Percentiles rank a stretch among this genome's conserved stretches.
Conservation (phyloP, 257 asterid species). For the Solanum boliviense region DNA sequence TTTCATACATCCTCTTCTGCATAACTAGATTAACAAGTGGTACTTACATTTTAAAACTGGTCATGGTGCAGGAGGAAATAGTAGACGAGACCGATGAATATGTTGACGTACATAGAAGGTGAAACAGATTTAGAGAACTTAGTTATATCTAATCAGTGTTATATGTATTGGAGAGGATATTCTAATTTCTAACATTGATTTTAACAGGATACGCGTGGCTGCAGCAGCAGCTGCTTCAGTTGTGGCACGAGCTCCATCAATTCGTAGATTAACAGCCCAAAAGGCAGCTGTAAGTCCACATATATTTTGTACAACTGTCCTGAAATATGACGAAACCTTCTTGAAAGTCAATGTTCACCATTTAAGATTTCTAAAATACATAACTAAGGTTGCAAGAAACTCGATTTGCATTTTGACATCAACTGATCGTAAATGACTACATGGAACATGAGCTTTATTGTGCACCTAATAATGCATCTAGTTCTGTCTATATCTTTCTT, state of each 20-base stretch:
- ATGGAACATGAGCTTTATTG: not conserved
- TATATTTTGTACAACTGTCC: not conserved
- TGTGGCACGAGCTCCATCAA: slow-evolving; percentile 75
- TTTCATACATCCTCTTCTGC: not conserved
- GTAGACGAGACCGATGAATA: slow-evolving; percentile 91
- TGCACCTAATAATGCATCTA: not conserved
- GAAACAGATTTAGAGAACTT: not conserved
- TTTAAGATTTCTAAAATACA: not conserved
- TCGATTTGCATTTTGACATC: not conserved
- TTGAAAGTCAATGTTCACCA: not conserved
- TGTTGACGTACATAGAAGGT: slow-evolving; percentile 91
- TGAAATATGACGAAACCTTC: not conserved
- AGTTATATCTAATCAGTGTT: not conserved
- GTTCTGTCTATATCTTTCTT: not conserved
- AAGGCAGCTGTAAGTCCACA: slow-evolving; percentile 57
- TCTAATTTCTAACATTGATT: not conserved
- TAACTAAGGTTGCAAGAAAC: not conserved
- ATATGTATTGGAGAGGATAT: not conserved
- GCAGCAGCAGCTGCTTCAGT: slow-evolving; percentile 95
- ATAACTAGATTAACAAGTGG: not conserved
- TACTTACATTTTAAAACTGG: not conserved
- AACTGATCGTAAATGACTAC: not conserved
- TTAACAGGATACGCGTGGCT: slow-evolving; percentile 77
- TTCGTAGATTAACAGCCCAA: slow-evolving; percentile 43
- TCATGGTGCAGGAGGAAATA: slow-evolving; percentile 65